phyloP scores from a whole-genome alignment of 371 early-diverging fungal genomes.

The Sanchytrium tribonematis region DNA sequence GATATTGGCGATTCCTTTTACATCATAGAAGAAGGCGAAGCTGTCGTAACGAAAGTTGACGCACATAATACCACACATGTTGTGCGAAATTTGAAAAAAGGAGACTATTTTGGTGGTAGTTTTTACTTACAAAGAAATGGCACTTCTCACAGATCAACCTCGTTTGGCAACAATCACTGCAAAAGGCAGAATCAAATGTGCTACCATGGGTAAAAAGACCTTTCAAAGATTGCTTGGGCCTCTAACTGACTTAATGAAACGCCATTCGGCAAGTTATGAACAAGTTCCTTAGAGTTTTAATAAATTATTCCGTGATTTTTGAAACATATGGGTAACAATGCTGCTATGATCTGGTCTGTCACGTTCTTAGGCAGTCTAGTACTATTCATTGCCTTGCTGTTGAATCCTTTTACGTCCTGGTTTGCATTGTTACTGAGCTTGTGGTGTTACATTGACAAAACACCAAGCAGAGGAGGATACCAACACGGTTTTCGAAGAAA shows the following conservation, averaged over 20 bases:
- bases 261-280: constrained; percentile 52
- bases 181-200: constrained; percentile 63
- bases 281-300: not conserved
- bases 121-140: constrained; percentile 29
- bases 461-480: not conserved
- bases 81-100: constrained; percentile 30
- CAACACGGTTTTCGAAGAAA: not conserved
- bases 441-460: not conserved
- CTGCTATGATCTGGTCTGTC: not conserved
- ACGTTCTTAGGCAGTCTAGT: not conserved
- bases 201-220: constrained; percentile 60
- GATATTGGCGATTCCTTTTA: constrained; percentile 43
- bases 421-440: not conserved
- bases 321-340: not conserved
- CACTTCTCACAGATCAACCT: constrained; percentile 61
- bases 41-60: constrained; percentile 20
- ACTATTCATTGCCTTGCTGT: not conserved
- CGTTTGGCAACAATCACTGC: constrained; percentile 69
- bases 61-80: constrained; percentile 43
- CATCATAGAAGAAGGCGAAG: not conserved
- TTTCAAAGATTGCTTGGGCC: constrained; percentile 78
- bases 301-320: not conserved
- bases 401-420: not conserved
- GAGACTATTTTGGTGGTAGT: constrained; percentile 81
- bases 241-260: constrained; percentile 61